Base-by-base conservation (phyloP, 345 rosid species). In the Gynandropsis gynandra region DNA sequence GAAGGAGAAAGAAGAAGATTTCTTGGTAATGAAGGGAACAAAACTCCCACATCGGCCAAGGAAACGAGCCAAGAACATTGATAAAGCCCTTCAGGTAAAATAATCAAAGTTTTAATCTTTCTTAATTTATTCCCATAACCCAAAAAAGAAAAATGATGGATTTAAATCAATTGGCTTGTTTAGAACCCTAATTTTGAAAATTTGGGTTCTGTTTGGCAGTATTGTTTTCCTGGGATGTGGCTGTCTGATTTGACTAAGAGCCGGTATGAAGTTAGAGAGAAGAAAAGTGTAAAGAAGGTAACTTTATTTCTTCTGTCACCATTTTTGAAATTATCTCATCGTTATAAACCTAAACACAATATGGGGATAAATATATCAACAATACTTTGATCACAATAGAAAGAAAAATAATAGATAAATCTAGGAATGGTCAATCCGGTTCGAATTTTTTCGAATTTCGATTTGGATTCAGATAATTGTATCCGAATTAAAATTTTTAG, bases 161-260 rank as follows among this genome's bases (percentile, higher is more conserved):
- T 56, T 64, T 33, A 7, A 8, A 37, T 42, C 11, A 42, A n/a
- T 39, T 13, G 29, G 5, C 29, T 24, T 24, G 2, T 24, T 24
- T 24, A n/a, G 4, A 24, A 24, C 29, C 29, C 29, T 24, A 24
- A 24, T 24, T 24, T 24, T 24, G 29, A 24, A 24, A 24, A 13
- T 60, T 24, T 44, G 41, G 42, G 36, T 49, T 20, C 7, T 49
- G 8, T 62, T 56, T 48, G 68, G 75, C 77, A 81, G 89, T 79
- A 64, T 68, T 76, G 89, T 67, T 81, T 70, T 57, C 89, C 89
- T 52, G 89, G 89, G 72, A 73, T 81, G 85, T 81, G 80, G 80
- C 62, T 81, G 7, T 58, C 89, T 24, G 82, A 79, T 58, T 72
- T 81, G 67, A 69, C 85, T 17, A 81, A 74, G 79, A 71, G 68